Base-by-base conservation (phyloP, 148 eudicot species). In the Talinum fruticosum region DNA sequence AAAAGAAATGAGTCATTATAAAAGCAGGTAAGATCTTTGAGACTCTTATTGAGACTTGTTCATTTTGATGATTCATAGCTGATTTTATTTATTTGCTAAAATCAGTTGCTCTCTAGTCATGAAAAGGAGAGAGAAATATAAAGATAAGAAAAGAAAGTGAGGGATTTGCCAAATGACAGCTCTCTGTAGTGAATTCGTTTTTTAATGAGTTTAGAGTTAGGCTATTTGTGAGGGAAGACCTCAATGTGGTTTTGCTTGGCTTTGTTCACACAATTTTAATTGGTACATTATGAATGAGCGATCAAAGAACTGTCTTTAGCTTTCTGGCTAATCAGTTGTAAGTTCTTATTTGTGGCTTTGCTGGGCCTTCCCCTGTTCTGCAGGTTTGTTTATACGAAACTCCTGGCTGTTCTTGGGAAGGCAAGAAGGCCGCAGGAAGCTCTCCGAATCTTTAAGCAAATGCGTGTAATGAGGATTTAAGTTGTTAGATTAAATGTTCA, bases 311-410 rank as follows among this genome's bases (percentile, higher is more conserved):
- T n/a, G n/a, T n/a, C n/a, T n/a, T n/a, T n/a, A n/a, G n/a, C n/a
- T n/a, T n/a, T 49, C 10, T 41, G 45, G 6, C 10, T 41, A 41
- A n/a, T n/a, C n/a, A n/a, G n/a, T n/a, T 41, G 1, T 15, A 23
- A 71, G 21, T 21, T 65, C 47, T 72, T 5, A 76, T 19, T 41
- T 71, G 44, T 68, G 28, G 7, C 8, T 37, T 66, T 77, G 5
- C 26, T 81, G 65, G 62, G n/a, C 76, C 26, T 45, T 68, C 33
- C 29, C 49, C 19, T 69, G 59, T 69, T 66, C 44, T 81, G 70
- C 80, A 96, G 99, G 90, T 96, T 90, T 86, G 99, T 96, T 24
- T 93, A 93, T 86, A 93, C 99, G 53, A 96, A 96, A 78, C 87
- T 96, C 53, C 88, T 96, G 79, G 86, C 91, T 65, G 94, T 96